Percentiles rank a stretch among this genome's conserved stretches.
These are phyloP conservation scores for Pulicaria dysenterica DNA, from an alignment of 129 eudicot genomes.

Conservation along the genomic window DNA sequence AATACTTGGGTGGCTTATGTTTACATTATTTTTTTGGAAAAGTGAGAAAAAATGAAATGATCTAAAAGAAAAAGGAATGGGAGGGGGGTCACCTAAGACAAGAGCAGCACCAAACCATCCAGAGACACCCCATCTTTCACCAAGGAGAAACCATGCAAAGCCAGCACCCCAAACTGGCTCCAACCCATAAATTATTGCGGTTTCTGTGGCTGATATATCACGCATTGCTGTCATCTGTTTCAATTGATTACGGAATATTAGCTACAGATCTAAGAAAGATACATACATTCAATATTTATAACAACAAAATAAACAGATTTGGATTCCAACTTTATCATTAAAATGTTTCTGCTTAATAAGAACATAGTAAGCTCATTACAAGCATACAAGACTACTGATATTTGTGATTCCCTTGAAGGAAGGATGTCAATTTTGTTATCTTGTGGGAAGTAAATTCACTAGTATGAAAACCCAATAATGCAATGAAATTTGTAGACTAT, in stretches of 20 bases:
- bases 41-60: background rate
- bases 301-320: conserved; percentile 2
- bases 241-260: background rate
- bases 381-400: too few species aligned
- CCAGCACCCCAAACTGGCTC: conserved; percentile 99
- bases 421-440: too few species aligned
- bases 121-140: conserved; percentile 81
- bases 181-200: conserved; percentile 84
- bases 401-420: too few species aligned
- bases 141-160: conserved; percentile 96
- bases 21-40: too few species aligned
- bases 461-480: too few species aligned
- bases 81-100: conserved; percentile 54
- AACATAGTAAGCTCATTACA: too few species aligned
- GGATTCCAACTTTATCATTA: background rate
- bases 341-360: too few species aligned
- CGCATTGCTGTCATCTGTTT: conserved; percentile 88
- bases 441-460: too few species aligned
- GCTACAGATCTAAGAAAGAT: background rate
- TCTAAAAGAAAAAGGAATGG: background rate
- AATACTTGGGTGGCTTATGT: too few species aligned
- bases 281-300: background rate
- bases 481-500: too few species aligned
- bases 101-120: conserved; percentile 97
- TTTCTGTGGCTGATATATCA: conserved; percentile 86